phyloP scores from a whole-genome alignment of 139 green algal genomes.

The Pleodorina starrii region DNA sequence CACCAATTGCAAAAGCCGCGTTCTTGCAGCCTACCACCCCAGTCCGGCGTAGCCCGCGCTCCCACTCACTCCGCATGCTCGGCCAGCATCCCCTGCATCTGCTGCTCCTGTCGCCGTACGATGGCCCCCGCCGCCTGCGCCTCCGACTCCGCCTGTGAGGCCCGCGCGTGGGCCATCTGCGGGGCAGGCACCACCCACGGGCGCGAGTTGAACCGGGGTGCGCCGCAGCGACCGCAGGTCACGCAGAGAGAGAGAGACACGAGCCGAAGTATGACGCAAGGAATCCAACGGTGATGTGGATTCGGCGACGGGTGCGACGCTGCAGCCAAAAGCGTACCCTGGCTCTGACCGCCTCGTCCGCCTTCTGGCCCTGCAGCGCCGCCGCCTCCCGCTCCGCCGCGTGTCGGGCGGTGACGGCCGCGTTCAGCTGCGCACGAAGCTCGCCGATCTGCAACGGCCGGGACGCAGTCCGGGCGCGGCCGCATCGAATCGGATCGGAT shows the following conservation, averaged over 20 bases:
- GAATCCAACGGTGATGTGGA: too few species aligned
- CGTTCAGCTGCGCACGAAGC: conserved; percentile 3
- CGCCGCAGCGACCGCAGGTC: too few species aligned
- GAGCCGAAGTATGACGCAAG: too few species aligned
- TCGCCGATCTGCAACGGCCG: conserved; percentile 15
- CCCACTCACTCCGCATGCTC: conserved; percentile 22
- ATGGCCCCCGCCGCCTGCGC: neutral
- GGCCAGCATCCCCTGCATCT: conserved; percentile 32
- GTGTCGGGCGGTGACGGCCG: neutral
- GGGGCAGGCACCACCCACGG: too few species aligned
- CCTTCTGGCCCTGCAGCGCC: neutral
- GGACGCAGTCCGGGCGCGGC: too few species aligned
- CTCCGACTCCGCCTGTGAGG: neutral
- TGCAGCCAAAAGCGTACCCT: conserved; percentile 17
- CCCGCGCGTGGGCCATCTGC: neutral
- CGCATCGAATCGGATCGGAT: too few species aligned
- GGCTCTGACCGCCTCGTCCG: conserved; percentile 2
- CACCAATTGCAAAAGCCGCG: too few species aligned
- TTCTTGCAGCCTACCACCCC: too few species aligned
- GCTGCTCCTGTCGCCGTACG: conserved; percentile 23
- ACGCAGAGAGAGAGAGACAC: too few species aligned
- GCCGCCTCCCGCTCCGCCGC: conserved; percentile 7
- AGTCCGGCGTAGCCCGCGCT: too few species aligned
- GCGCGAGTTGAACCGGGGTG: too few species aligned
- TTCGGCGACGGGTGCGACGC: too few species aligned